These are phyloP conservation scores for Moesziomyces antarcticus DNA, from an alignment of 1,284 basidiomycete genomes.

Conservation along the genomic window DNA sequence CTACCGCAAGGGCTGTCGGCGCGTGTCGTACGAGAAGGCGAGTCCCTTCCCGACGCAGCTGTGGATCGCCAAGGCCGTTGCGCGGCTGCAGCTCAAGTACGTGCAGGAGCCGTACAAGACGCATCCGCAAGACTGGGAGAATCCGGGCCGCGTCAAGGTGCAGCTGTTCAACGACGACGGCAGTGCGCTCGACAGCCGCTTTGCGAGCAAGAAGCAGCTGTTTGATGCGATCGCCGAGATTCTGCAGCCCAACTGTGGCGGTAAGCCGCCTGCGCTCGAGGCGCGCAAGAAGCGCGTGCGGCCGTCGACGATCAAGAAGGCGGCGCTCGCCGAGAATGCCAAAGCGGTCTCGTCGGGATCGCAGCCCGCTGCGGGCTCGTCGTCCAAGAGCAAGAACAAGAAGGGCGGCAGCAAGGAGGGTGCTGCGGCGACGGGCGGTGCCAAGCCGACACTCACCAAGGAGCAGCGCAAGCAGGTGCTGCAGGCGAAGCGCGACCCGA, in stretches of 20 bases:
- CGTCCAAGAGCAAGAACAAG: conserved; percentile 36
- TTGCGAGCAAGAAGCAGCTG: conserved; percentile 80
- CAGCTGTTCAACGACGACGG: conserved; percentile 84
- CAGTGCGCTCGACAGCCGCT: conserved; percentile 75
- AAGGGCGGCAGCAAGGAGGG: conserved; percentile 10
- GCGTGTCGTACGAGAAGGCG: conserved; percentile 80
- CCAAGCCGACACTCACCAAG: conserved; percentile 36
- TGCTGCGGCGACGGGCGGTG: conserved; percentile 10
- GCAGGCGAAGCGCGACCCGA: conserved; percentile 35
- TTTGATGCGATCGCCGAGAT: conserved; percentile 61
- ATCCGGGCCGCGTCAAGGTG: conserved; percentile 81
- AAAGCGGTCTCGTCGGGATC: conserved; percentile 23
- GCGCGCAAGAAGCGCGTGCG: conserved; percentile 39
- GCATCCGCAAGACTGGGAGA: conserved; percentile 96
- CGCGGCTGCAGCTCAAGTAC: conserved; percentile 79
- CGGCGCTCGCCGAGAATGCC: conserved; percentile 44
- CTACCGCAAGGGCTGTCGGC: conserved; percentile 81
- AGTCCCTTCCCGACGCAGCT: conserved; percentile 95
- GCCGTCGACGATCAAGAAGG: conserved; percentile 40
- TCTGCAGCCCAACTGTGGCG: conserved; percentile 56
- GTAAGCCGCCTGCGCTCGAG: conserved; percentile 54
- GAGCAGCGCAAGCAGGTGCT: conserved; percentile 32
- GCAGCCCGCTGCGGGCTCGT: conserved; percentile 16
- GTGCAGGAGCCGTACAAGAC: conserved; percentile 85
- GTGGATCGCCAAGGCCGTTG: conserved; percentile 86